Conservation (phyloP, 2,329 filamentous ascomycete species). For the Helicocarpus griseus region DNA sequence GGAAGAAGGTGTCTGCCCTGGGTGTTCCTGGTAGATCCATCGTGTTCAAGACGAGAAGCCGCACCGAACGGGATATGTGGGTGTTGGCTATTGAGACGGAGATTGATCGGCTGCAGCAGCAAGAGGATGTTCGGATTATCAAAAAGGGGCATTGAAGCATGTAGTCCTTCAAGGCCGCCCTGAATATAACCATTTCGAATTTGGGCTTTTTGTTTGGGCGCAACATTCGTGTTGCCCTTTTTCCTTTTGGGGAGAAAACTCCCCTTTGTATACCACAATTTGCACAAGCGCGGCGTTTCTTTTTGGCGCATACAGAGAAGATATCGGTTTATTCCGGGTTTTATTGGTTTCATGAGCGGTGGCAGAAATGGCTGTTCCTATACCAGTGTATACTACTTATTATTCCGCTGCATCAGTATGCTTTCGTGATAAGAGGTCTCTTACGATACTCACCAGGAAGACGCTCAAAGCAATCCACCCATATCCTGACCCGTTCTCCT, state of each 20-base stretch:
- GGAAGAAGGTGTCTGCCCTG: slow-evolving; percentile 51
- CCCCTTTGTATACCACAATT: background rate
- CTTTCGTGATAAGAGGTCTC: no score
- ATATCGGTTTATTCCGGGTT: background rate
- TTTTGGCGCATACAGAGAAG: background rate
- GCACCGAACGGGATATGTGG: slow-evolving; percentile 59
- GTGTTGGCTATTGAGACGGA: slow-evolving; percentile 56
- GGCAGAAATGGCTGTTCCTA: background rate
- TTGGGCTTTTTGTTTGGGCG: background rate
- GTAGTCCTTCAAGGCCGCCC: background rate
- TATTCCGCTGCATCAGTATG: background rate
- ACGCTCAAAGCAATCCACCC: no score
- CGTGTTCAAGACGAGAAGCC: slow-evolving; percentile 56
- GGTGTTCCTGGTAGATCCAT: slow-evolving; percentile 53
- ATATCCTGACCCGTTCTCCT: no score
- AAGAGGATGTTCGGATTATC: slow-evolving; percentile 42
- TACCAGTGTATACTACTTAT: background rate
- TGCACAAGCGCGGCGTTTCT: background rate
- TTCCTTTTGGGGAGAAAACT: background rate
- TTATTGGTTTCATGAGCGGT: background rate
- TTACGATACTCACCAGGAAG: no score
- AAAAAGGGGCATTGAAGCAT: slow-evolving; percentile 11
- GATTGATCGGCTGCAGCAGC: slow-evolving; percentile 50
- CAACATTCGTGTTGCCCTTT: no score
- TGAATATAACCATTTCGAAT: background rate